Evolutionary conservation across 345 rosid species (phyloP), one percentile per base, ranked within the genome.

Genomic region (Sisymbrium altissimum): DNA sequence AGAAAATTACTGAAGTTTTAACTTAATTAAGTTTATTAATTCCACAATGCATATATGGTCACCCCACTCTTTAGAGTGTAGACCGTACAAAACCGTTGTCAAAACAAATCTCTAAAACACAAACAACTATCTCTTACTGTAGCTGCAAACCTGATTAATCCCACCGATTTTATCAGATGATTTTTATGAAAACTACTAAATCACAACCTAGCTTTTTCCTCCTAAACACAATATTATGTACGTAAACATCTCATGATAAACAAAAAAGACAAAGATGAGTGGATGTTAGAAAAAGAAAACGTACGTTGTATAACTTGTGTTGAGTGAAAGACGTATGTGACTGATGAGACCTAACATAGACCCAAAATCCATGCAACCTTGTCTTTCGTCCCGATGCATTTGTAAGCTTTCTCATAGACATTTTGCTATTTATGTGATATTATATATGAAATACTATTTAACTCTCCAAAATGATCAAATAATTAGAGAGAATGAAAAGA

Each of bases 321-420:
- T 21, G 43, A 15, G 65, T 56, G 56, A 68, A 75, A 40, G 56
- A 75, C 48, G 57, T 61, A 38, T 30, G 59, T 67, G 68, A 66
- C 27, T 75, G 79, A 75, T 68, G 58, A 75, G 78, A 84, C 86
- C 84, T 72, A 84, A 83, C 86, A 77, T 70, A 78, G 56, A 49
- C 63, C 81, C 71, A 48, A 52, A 75, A 52, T 19, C 76, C 75
- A 77, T 70, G 80, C 76, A 70, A 64, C 76, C 39, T 67, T 68
- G 66, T 73, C 15, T 52, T 67, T 72, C 73, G 73, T 84, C 85
- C 75, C 87, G 66, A 82, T 79, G 86, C 83, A 38, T 15, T 83
- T 88, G 90, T 83, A 84, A 53, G 30, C 30, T 65, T 81, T 52
- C 77, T 62, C 40, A 40, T 84, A 67, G 81, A 70, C 83, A 76